Evolutionary conservation across 495 filamentous ascomycete genomes (phyloP).

Genomic region (Extremus antarcticus): DNA sequence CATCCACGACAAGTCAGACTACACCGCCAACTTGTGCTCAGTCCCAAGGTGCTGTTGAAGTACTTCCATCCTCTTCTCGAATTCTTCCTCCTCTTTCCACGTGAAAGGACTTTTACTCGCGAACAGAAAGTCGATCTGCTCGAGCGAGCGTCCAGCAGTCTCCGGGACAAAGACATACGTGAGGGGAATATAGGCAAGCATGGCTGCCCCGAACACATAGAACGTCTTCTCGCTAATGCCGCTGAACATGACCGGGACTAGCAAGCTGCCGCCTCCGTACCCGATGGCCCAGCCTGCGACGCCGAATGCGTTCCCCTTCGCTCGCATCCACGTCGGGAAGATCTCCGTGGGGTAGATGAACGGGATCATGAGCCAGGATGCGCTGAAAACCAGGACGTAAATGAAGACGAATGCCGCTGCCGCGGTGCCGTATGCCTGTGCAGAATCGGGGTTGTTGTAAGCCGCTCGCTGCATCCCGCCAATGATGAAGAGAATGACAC

Average conservation of each 20-base stretch:
- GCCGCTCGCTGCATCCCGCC: constrained; percentile 6
- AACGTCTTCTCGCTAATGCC: constrained; percentile 2
- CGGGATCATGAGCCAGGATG: constrained; percentile 1
- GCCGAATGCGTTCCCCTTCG: constrained; percentile 3
- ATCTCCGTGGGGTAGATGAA: constrained; percentile 6
- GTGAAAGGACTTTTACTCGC: constrained; percentile 4
- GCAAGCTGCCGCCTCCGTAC: not conserved
- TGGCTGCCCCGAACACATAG: constrained; percentile 1
- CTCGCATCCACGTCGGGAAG: constrained; percentile 1
- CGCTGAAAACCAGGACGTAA: constrained; percentile 3
- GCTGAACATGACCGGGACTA: not conserved
- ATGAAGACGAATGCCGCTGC: not conserved
- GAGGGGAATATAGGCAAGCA: not conserved
- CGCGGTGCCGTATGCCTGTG: not conserved
- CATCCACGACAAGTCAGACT: too few species aligned
- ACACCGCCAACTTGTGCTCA: too few species aligned
- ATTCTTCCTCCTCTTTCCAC: not conserved
- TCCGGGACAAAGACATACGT: not conserved
- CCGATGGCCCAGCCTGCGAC: constrained; percentile 4
- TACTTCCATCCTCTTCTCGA: not conserved
- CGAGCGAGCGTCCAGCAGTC: not conserved
- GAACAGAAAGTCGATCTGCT: not conserved
- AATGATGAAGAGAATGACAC: constrained; percentile 2
- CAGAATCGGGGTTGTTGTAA: not conserved
- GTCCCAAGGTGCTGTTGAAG: too few species aligned